These are phyloP conservation scores for Salix caprea DNA, from an alignment of 345 rosid species.

Conservation along the genomic window DNA sequence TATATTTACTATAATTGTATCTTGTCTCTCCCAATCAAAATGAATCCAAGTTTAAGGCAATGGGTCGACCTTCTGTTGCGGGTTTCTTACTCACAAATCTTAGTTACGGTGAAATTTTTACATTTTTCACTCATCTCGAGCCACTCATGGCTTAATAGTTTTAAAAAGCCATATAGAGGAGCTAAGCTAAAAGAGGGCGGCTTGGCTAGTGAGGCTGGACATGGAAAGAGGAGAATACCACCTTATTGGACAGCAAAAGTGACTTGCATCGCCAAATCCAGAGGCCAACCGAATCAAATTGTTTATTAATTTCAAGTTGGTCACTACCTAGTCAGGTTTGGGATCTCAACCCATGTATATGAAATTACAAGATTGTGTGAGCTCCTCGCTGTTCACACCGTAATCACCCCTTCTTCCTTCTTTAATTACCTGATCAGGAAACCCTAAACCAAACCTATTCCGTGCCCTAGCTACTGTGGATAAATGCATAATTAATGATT, in stretches of 20 bases:
- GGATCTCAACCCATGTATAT: conserved; percentile 34
- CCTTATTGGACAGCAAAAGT: conserved; percentile 46
- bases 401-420: conserved; percentile 13
- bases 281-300: conserved; percentile 33
- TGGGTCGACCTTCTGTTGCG: not conserved
- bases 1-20: not conserved
- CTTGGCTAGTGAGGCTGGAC: conserved; percentile 15
- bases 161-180: not conserved
- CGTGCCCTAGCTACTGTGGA: not conserved
- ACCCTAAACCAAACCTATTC: conserved; percentile 14
- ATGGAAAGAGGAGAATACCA: conserved; percentile 23
- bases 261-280: conserved; percentile 40
- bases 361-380: conserved; percentile 1
- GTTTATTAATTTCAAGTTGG: conserved; percentile 37
- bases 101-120: too few relatives aligned
- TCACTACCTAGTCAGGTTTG: conserved; percentile 22
- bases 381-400: not conserved
- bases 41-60: not conserved
- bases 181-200: conserved; percentile 13
- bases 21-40: not conserved
- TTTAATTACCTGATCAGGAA: conserved; percentile 32
- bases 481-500: not conserved
- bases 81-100: too few relatives aligned
- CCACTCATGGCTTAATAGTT: conserved; percentile 35
- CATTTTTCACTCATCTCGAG: conserved; percentile 35